Evolutionary conservation across 1,284 basidiomycete species (phyloP).

Genomic region (Paramarasmius palmivorus): DNA sequence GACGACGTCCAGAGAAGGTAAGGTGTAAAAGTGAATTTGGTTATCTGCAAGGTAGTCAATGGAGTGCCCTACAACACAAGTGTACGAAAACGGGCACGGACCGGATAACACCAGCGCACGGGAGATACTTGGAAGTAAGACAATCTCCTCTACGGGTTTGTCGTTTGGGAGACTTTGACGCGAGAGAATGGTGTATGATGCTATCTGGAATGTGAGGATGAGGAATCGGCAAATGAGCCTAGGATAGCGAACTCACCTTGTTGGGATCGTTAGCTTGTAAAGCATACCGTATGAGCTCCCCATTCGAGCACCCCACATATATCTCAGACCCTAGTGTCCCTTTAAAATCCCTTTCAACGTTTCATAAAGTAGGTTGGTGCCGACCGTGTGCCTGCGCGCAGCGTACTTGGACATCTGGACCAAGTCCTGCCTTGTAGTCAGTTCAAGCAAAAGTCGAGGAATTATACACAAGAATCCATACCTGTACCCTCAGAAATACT

Average conservation of each 20-base stretch:
- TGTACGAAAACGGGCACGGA: slow-evolving; percentile 36
- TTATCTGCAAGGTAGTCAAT: slow-evolving; percentile 50
- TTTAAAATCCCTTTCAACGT: slow-evolving; percentile 29
- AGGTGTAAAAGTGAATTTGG: slow-evolving; percentile 76
- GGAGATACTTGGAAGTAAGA: slow-evolving; percentile 73
- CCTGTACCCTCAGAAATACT: slow-evolving; percentile 36
- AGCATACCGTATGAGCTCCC: slow-evolving; percentile 67
- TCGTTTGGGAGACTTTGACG: slow-evolving; percentile 62
- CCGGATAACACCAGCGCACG: slow-evolving; percentile 74
- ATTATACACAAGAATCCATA: slow-evolving; percentile 4
- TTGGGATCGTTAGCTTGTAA: slow-evolving; percentile 56
- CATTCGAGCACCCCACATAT: slow-evolving; percentile 74
- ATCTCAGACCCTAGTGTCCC: slow-evolving; percentile 60
- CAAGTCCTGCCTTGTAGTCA: slow-evolving; percentile 12
- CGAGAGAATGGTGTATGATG: slow-evolving; percentile 66
- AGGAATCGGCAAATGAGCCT: slow-evolving; percentile 4
- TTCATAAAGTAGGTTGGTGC: slow-evolving; percentile 12
- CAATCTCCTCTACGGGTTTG: slow-evolving; percentile 76
- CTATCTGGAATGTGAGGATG: slow-evolving; percentile 45
- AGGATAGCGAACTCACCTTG: slow-evolving; percentile 35
- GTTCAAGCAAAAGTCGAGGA: not conserved
- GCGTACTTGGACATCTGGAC: slow-evolving; percentile 26
- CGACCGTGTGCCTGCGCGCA: slow-evolving; percentile 53
- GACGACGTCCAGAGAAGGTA: slow-evolving; percentile 78
- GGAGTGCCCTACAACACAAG: not conserved